Evolutionary conservation across 805 yeast species (phyloP).

Genomic region (Cyberlindnera mississippiensis): DNA sequence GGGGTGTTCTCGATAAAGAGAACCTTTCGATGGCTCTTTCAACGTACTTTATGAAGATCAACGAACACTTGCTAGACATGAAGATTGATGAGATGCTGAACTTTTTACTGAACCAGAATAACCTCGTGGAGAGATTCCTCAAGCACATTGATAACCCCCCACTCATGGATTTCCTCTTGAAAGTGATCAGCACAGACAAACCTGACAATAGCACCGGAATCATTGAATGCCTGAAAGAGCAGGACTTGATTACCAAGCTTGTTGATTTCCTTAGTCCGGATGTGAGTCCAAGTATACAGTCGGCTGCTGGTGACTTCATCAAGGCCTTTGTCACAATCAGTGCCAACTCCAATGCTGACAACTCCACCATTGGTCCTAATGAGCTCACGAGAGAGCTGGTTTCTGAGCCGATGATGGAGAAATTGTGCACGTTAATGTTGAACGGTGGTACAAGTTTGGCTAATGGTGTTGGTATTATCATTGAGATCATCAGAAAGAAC

Average conservation of each 20-base stretch:
- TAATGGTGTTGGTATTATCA: conserved; percentile 91
- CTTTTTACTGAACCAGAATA: conserved; percentile 64
- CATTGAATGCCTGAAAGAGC: conserved; percentile 68
- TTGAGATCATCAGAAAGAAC: conserved; percentile 91
- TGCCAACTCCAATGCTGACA: conserved; percentile 85
- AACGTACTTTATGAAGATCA: conserved; percentile 86
- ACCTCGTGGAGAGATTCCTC: conserved; percentile 75
- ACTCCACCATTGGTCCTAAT: conserved; percentile 93
- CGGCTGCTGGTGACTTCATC: conserved; percentile 92
- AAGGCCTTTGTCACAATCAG: conserved; percentile 93
- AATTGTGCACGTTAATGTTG: conserved; percentile 73
- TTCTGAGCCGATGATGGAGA: conserved; percentile 61
- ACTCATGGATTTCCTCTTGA: conserved; percentile 84
- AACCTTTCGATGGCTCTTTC: conserved; percentile 73
- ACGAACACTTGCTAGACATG: conserved; percentile 85
- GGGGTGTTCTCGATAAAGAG: conserved; percentile 73
- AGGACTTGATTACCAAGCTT: conserved; percentile 67
- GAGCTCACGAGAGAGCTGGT: conserved; percentile 90
- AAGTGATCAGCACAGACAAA: conserved; percentile 90
- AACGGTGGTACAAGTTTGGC: conserved; percentile 82
- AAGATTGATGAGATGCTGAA: conserved; percentile 74
- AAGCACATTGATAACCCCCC: conserved; percentile 90
- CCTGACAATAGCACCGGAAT: conserved; percentile 87
- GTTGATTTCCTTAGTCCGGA: conserved; percentile 68
- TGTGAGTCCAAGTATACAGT: conserved; percentile 67